A percentile compares a stretch with the other conserved stretches of the same genome.
Evolutionary conservation across 139 green algal species (phyloP).

Genomic region (Chlamydomonas sp.): DNA sequence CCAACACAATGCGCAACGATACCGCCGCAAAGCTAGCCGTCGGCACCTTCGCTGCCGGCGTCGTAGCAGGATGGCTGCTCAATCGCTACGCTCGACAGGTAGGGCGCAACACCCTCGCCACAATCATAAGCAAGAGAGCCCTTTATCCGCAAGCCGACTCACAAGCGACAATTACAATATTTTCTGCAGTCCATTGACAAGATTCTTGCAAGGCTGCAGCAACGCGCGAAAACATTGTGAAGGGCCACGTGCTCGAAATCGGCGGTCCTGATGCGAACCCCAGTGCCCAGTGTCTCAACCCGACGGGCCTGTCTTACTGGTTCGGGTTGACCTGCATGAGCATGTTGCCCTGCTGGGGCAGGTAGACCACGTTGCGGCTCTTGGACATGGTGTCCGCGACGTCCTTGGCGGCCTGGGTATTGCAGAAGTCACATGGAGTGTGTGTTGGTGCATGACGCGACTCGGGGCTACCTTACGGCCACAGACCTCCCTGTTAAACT

Average conservation of each 20-base stretch:
- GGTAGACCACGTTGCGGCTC: conserved; percentile 95
- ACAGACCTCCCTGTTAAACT: too few relatives aligned
- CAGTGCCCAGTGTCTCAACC: neutral
- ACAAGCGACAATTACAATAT: neutral
- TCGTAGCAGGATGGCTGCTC: conserved; percentile 5
- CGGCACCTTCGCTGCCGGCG: neutral
- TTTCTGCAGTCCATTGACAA: conserved; percentile 10
- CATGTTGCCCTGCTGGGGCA: conserved; percentile 91
- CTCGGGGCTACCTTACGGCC: too few relatives aligned
- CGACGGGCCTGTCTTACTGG: neutral
- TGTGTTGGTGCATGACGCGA: too few relatives aligned
- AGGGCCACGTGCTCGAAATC: neutral
- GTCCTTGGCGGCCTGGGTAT: conserved; percentile 87
- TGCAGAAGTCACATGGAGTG: neutral
- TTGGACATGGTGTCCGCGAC: conserved; percentile 92
- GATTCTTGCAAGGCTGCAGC: conserved; percentile 20
- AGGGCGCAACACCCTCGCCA: neutral
- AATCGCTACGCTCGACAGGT: conserved; percentile 26
- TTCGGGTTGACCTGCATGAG: conserved; percentile 79
- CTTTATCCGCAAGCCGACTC: too few relatives aligned
- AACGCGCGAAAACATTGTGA: conserved; percentile 29
- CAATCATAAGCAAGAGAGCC: neutral
- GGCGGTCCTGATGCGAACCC: neutral
- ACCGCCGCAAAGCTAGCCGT: neutral
- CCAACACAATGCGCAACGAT: neutral